These are phyloP conservation scores for Pythium guiyangense DNA, from an alignment of 352 stramenopile genomes.

Conservation along the genomic window DNA sequence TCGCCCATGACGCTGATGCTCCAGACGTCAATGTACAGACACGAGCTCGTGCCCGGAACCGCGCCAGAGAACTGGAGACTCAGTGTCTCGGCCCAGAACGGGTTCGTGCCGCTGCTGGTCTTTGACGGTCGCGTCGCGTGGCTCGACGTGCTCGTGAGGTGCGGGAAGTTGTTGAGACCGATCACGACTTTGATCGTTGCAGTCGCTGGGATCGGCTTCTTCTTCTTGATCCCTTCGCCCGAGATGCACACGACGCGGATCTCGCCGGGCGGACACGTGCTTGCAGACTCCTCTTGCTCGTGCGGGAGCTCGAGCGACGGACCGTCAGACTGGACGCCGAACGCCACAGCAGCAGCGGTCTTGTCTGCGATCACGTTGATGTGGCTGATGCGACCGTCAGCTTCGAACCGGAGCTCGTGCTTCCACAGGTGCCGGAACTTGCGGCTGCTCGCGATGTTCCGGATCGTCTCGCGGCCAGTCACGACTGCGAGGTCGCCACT, in stretches of 20 bases:
- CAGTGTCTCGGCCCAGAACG: slow-evolving; percentile 79
- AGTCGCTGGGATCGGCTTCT: slow-evolving; percentile 38
- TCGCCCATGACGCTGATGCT: slow-evolving; percentile 71
- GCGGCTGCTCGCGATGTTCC: slow-evolving; percentile 55
- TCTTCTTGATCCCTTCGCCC: slow-evolving; percentile 44
- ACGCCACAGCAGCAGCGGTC: slow-evolving; percentile 68
- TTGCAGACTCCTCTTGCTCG: slow-evolving; percentile 52
- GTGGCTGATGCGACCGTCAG: slow-evolving; percentile 76
- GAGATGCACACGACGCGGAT: slow-evolving; percentile 80
- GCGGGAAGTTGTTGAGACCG: slow-evolving; percentile 69
- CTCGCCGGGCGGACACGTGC: slow-evolving; percentile 70
- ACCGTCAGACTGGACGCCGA: slow-evolving; percentile 53
- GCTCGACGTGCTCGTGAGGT: slow-evolving; percentile 23
- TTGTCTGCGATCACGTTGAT: slow-evolving; percentile 87
- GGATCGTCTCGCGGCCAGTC: slow-evolving; percentile 70
- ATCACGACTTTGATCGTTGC: slow-evolving; percentile 58
- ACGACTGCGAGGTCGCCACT: slow-evolving; percentile 72
- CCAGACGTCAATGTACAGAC: slow-evolving; percentile 76
- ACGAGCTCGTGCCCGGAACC: slow-evolving; percentile 69
- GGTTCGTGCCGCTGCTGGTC: slow-evolving; percentile 34
- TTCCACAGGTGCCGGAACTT: slow-evolving; percentile 83
- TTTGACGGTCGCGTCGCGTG: slow-evolving; percentile 59
- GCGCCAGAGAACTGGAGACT: slow-evolving; percentile 71
- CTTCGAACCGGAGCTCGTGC: slow-evolving; percentile 77
- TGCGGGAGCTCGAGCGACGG: slow-evolving; percentile 54